Evolutionary conservation across 2,329 filamentous ascomycete species (phyloP).

Genomic region (Diplodia seriata): DNA sequence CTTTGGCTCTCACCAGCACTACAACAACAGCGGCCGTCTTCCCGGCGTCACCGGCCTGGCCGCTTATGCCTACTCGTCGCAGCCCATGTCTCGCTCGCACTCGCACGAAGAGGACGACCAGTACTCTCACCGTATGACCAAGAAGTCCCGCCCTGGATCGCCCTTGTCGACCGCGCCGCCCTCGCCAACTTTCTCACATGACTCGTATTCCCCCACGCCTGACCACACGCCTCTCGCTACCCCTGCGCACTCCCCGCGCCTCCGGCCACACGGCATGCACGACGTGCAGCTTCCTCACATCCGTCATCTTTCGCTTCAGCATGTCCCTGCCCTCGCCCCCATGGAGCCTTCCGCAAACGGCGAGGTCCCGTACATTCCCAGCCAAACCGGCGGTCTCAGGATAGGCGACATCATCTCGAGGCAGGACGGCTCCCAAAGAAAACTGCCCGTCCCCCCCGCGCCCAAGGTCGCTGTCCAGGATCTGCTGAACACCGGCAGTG

Average conservation of each 20-base stretch:
- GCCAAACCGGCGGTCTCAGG: conserved; percentile 70
- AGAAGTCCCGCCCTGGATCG: conserved; percentile 90
- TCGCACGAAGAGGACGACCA: conserved; percentile 84
- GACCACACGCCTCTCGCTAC: conserved; percentile 99
- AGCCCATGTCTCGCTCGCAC: conserved; percentile 91
- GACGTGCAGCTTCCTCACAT: conserved; percentile 87
- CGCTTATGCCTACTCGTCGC: conserved; percentile 67
- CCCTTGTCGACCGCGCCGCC: conserved; percentile 95
- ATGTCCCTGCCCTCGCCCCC: conserved; percentile 71
- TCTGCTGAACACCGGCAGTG: conserved; percentile 71
- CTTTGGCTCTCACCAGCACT: conserved; percentile 51
- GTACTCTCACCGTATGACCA: conserved; percentile 76
- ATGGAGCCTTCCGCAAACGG: conserved; percentile 72
- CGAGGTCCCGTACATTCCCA: conserved; percentile 65
- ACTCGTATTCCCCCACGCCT: conserved; percentile 92
- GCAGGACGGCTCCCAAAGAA: conserved; percentile 84
- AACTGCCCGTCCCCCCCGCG: conserved; percentile 89
- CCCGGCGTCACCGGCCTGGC: conserved; percentile 52
- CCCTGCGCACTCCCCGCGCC: conserved; percentile 89
- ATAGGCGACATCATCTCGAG: conserved; percentile 93
- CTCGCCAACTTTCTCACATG: conserved; percentile 94
- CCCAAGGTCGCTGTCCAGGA: conserved; percentile 89
- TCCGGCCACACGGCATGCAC: conserved; percentile 74
- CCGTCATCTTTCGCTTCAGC: conserved; percentile 72
- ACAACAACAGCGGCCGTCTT: conserved; percentile 65